Evolutionary conservation across 2,329 filamentous ascomycete genomes (phyloP), one percentile per base, ranked within the genome.

Genomic region (Fusarium lateritium): DNA sequence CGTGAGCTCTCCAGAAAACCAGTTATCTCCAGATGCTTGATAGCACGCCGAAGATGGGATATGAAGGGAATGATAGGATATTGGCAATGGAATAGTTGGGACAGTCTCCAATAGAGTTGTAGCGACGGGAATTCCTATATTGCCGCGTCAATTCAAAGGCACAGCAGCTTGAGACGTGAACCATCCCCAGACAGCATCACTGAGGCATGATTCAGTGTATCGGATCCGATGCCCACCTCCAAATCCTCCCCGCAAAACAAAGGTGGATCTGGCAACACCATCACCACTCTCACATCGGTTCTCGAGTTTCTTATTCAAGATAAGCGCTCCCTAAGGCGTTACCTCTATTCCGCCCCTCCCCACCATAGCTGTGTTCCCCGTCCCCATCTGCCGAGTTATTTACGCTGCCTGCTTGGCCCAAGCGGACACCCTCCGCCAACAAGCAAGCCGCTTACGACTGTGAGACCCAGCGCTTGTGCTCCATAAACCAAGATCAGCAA

Each of bases 381-480:
- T 51, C 56, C 34, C 7, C 34, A 53, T 68, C 42, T 65, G 43
- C 67, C 64, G 59, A 24, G 31, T 36, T 26, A 34, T 22, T 46
- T 47, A 11, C 28, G 28, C 28, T 31, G 28, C 28, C 10, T 31
- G 28, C 28, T n/a, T 40, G 28, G 22, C 6, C 13, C 21, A n/a
- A 8, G 22, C 33, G 33, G 31, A 36, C 38, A 17, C 33, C 45
- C 57, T 39, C 21, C 31, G 46, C 39, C 15, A 42, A 34, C 56
- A 69, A 73, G 65, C 56, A 69, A 73, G 65, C 71, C 68, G 42
- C 70, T 66, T 65, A 71, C 62, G 54, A 59, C 24, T 40, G 36
- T 54, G 31, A 62, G 34, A 31, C 28, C 47, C 33, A 28, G 31
- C 55, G 39, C 28, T 5, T 21, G 33, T 38, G 33, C 43, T 47